phyloP scores from a whole-genome alignment of 208 protist species.

The Naegleria gruberi region DNA sequence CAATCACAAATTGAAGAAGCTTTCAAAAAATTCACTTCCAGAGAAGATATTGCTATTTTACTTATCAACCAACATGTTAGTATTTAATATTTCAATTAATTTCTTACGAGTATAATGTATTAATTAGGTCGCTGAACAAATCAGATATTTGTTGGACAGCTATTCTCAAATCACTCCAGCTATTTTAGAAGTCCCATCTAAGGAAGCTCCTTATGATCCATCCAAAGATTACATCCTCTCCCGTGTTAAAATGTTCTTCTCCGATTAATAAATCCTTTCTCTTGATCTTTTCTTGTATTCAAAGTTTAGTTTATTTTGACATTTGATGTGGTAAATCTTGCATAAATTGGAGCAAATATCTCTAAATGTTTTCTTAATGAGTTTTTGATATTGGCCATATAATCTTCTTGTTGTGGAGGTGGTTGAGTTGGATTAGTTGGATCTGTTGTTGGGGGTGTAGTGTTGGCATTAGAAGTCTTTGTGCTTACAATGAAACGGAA shows the following conservation, averaged over 20 bases:
- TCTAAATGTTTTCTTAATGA: not conserved
- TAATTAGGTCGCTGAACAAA: conserved; percentile 73
- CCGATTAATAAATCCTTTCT: conserved; percentile 39
- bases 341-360: not conserved
- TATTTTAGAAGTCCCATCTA: conserved; percentile 90
- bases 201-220: conserved; percentile 86
- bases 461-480: not conserved
- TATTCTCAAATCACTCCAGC: conserved; percentile 78
- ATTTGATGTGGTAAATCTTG: not conserved
- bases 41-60: conserved; percentile 82
- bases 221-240: conserved; percentile 85
- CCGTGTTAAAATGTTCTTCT: conserved; percentile 54
- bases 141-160: conserved; percentile 80
- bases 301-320: not conserved
- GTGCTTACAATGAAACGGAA: not conserved
- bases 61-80: conserved; percentile 87
- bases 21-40: conserved; percentile 70
- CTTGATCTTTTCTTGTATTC: not conserved
- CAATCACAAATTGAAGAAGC: conserved; percentile 77
- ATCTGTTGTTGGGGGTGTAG: not conserved
- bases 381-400: not conserved
- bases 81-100: conserved; percentile 1
- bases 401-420: not conserved
- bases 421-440: not conserved
- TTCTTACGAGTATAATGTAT: not conserved